These are phyloP conservation scores for Tolypocladium ovalisporum DNA, from an alignment of 2,329 filamentous ascomycete genomes.

Conservation along the genomic window DNA sequence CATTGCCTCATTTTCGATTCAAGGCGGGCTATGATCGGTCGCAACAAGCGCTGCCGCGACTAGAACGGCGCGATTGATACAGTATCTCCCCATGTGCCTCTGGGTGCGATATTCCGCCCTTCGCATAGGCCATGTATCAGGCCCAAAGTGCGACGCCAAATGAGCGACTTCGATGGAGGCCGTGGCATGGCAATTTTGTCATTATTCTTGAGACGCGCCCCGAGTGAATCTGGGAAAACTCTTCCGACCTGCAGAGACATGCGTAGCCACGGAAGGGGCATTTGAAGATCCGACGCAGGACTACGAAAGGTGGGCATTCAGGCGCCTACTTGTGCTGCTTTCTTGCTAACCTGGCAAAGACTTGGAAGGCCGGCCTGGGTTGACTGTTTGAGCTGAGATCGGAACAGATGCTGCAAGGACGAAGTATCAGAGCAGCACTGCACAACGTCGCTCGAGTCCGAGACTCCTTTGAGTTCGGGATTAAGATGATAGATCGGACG, in stretches of 20 bases:
- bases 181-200: neutral
- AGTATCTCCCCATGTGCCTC: neutral
- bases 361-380: neutral
- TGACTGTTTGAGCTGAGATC: neutral
- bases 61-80: neutral
- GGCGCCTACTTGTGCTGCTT: neutral
- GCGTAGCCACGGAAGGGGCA: neutral
- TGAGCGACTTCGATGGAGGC: neutral
- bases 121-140: neutral
- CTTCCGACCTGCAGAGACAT: neutral
- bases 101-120: neutral
- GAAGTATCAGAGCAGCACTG: too few relatives aligned
- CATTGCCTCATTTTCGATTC: constrained; percentile 84
- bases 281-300: too few relatives aligned
- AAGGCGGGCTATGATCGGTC: constrained; percentile 62
- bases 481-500: neutral
- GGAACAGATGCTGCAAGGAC: neutral
- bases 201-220: neutral
- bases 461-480: neutral
- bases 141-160: neutral
- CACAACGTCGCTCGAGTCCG: neutral
- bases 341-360: neutral
- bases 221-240: neutral
- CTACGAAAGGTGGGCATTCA: neutral
- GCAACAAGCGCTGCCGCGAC: neutral